Evolutionary conservation across 805 yeast species (phyloP), one percentile per base, ranked within the genome.

Genomic region (Schwanniomyces vanrijiae): DNA sequence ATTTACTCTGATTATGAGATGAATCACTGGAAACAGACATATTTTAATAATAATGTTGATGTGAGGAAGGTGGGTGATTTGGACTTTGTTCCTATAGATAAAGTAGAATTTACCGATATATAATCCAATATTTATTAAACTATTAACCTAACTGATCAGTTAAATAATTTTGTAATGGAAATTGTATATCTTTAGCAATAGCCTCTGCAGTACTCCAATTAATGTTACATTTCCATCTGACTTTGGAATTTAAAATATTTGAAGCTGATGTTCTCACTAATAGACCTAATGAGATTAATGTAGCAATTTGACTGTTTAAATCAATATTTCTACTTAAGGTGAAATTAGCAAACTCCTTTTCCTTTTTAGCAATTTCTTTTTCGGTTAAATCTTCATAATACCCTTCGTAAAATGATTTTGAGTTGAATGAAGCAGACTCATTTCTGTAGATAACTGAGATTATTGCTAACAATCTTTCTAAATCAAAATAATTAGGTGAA

Each of bases 381-480:
- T 76, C 55, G 55, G 75, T 19, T 73, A 62, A 45, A 18, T 65
- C 66, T 22, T 66, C 65, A 26, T 61, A 63, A 8, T 66, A 45
- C 37, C 54, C 53, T 14, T 55, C 46, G 10, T 60, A 57, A 21
- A 49, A 53, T 28, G 61, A 60, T 14, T 57, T 53, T 7, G 55
- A 56, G 19, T 64, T 61, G 24, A 68, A 59, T 10, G 69, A 56
- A 28, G 55, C 48, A 6, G 73, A 58, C 46, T 70, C 71, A 34
- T 62, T 67, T 45, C 75, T 77, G 57, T 80, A 81, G 11, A 90
- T 81, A 0, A 95, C 84, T 37, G 86, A 85, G 31, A 87, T 72
- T 20, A 91, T 88, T 0, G 97, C 96, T 48, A 88, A 66, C 60
- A 89, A 59, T 47, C 97, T 74, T 61, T 91, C 97, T 40, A 90